Conservation (phyloP, 305 asterid species). For the Fraxinus ornus region DNA sequence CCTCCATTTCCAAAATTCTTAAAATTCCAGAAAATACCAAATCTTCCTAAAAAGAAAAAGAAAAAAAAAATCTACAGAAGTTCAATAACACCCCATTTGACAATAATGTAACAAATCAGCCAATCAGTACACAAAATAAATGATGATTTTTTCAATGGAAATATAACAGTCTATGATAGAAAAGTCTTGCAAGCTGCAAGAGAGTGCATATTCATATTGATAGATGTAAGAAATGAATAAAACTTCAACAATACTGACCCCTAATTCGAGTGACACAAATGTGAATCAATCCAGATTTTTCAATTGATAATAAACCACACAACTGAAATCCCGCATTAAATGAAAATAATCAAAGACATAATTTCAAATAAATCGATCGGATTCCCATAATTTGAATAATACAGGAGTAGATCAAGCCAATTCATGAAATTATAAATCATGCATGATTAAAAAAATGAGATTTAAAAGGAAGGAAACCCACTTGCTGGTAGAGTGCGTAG, state of each 20-base stretch:
- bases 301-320: not conserved
- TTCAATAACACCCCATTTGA: not conserved
- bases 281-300: not conserved
- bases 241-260: not conserved
- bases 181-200: not conserved
- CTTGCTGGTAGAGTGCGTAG: constrained; percentile 92
- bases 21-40: not conserved
- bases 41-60: not conserved
- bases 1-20: not conserved
- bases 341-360: not conserved
- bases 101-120: not conserved
- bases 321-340: not conserved
- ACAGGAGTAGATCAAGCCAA: not conserved
- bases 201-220: not conserved
- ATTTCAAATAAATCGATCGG: not conserved
- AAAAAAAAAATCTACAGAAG: not conserved
- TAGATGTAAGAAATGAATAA: not conserved
- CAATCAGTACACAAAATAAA: not conserved
- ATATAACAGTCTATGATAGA: not conserved
- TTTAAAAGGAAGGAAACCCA: not conserved
- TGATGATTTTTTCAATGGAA: not conserved
- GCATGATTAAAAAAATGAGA: not conserved
- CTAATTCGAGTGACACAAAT: not conserved
- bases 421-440: not conserved
- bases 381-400: not conserved